Evolutionary conservation across 805 yeast genomes (phyloP).

Genomic region (Myxozyma neotropica): DNA sequence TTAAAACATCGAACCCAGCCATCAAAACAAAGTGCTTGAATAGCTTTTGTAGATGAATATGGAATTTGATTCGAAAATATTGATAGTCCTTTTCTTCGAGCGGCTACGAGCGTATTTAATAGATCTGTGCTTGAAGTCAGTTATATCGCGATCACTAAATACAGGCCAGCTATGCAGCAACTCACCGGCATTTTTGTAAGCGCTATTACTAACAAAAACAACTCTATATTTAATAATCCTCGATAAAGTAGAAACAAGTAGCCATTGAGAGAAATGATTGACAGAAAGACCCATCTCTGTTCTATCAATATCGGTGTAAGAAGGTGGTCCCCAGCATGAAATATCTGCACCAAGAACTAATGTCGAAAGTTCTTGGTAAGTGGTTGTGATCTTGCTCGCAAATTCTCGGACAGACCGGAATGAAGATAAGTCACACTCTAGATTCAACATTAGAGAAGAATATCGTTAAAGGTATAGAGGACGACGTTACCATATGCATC

Average conservation of each 20-base stretch:
- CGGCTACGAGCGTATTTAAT: background rate
- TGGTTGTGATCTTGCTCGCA: conserved; percentile 34
- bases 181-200: conserved; percentile 25
- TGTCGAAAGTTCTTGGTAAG: conserved; percentile 29
- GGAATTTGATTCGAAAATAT: background rate
- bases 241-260: conserved; percentile 19
- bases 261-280: conserved; percentile 33
- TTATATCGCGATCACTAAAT: background rate
- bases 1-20: conserved; percentile 18
- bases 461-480: background rate
- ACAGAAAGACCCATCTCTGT: conserved; percentile 28
- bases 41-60: conserved; percentile 19
- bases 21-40: conserved; percentile 23
- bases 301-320: conserved; percentile 24
- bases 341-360: conserved; percentile 32
- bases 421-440: conserved; percentile 26
- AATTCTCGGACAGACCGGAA: conserved; percentile 22
- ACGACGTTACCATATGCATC: conserved; percentile 17
- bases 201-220: conserved; percentile 23
- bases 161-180: background rate
- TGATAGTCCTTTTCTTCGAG: background rate
- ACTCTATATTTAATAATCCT: conserved; percentile 22
- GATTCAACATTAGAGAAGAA: background rate
- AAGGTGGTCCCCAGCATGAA: conserved; percentile 28
- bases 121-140: conserved; percentile 9